Base-by-base conservation (phyloP, 805 yeast genomes). In the Kodamaea restingae region DNA sequence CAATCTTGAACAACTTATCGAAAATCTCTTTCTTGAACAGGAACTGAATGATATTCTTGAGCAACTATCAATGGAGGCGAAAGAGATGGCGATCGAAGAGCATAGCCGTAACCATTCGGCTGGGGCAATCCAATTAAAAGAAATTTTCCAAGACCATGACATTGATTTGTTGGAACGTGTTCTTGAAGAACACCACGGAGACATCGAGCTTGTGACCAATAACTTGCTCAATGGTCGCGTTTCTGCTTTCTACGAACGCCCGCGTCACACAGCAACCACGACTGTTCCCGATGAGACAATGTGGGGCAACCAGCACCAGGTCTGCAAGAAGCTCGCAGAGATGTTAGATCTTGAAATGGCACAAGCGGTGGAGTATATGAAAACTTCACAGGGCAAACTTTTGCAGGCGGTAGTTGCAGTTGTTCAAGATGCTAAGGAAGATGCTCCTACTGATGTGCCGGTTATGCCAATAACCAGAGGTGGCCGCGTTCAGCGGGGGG, bases 121-220 rank as follows among this genome's bases (percentile, higher is more conserved):
- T 1, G 45, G 46, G 2, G 60, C 56, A 9, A 43, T 43, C 40
- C 54, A 51, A 20, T 47, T 73, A 21, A 47, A 52, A 35, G 69
- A 65, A 10, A 65, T 78, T 56, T 76, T 78, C 42, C 81, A 82
- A 0, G 52, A 65, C 11, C 43, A 63, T 2, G 61, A 65, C 2
- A 29, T 52, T 3, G 54, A 47, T 2, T 44, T 46, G 6, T 53
- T 78, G 6, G 45, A 56, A 3, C 43, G 50, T 1, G 55, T 56
- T 3, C 56, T 67, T 12, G 46, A 54, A 17, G 58, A 56, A 2
- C 46, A 58, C 27, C 44, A 58, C 4, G 59, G 62, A 1, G 58
- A 70, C 41, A 3, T 60, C 7, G 65, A 58, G 11, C 49, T 47
- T 5, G 50, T 68, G 1, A 49, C 47, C 50, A 60, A 50, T 33